Conservation (phyloP, 345 rosid genomes). For the Erodium maritimum region DNA sequence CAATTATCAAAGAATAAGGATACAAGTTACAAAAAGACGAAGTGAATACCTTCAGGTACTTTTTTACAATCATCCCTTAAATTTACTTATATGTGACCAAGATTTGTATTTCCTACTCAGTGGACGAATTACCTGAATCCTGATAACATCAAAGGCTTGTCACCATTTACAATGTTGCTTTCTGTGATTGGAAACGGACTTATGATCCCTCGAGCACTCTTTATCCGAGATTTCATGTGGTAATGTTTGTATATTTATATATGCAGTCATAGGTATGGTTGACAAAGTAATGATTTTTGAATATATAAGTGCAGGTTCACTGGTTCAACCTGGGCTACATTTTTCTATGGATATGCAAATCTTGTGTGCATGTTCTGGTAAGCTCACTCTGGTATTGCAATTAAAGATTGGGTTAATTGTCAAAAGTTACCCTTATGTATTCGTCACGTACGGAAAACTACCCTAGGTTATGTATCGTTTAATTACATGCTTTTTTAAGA, state of each 20-base stretch:
- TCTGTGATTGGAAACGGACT: constrained; percentile 89
- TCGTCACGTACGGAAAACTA: no score
- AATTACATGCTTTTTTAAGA: no score
- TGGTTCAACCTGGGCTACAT: constrained; percentile 73
- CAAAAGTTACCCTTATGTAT: no score
- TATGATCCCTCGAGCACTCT: constrained; percentile 82
- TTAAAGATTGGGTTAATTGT: neutral
- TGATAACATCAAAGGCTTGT: constrained; percentile 74
- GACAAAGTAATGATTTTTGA: neutral
- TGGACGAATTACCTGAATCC: constrained; percentile 88
- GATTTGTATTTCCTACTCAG: constrained; percentile 27
- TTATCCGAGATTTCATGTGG: constrained; percentile 94
- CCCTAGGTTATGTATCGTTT: no score
- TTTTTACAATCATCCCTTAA: no score
- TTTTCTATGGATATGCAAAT: constrained; percentile 81
- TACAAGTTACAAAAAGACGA: no score
- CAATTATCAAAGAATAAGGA: no score
- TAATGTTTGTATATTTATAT: constrained; percentile 17
- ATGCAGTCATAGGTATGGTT: neutral
- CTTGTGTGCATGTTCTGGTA: constrained; percentile 70
- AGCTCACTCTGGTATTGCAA: constrained; percentile 5
- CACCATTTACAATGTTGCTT: constrained; percentile 75
- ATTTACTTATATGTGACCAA: constrained; percentile 12
- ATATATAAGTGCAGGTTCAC: constrained; percentile 47
- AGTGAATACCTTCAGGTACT: no score